A percentile compares a stretch with the other conserved stretches of the same genome.
Evolutionary conservation across 2,329 filamentous ascomycete genomes (phyloP).

Genomic region (Diaporthe sp.): DNA sequence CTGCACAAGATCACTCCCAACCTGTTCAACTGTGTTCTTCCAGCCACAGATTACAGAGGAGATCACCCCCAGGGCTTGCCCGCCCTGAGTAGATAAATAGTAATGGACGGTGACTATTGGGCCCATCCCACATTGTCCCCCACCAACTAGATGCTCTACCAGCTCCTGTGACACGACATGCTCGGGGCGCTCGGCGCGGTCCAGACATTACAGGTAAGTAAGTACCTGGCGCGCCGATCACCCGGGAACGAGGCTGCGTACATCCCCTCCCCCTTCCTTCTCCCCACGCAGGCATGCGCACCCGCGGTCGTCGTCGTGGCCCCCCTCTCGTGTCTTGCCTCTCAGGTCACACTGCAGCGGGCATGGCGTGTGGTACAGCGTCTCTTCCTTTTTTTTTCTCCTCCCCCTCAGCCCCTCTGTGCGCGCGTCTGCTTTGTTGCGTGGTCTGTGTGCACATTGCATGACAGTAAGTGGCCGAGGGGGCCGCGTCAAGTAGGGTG

Average conservation of each 20-base stretch:
- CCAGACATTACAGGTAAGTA: too few species aligned
- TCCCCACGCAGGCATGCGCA: too few species aligned
- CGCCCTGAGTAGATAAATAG: not conserved
- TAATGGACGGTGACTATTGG: too few species aligned
- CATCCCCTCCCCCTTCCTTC: too few species aligned
- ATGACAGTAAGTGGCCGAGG: not conserved
- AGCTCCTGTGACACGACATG: slow-evolving; percentile 5
- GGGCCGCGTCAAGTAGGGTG: not conserved
- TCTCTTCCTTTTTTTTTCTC: not conserved
- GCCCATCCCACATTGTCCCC: not conserved
- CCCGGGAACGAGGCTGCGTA: too few species aligned
- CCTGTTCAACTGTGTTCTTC: too few species aligned
- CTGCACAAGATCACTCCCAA: too few species aligned
- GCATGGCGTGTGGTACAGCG: not conserved
- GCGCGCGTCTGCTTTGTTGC: not conserved
- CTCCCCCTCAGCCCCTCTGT: not conserved
- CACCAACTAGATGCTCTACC: not conserved
- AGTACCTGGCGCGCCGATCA: too few species aligned
- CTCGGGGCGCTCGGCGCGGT: not conserved
- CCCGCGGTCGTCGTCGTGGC: not conserved
- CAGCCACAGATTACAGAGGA: too few species aligned
- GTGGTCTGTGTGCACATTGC: not conserved
- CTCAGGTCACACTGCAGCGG: slow-evolving; percentile 1
- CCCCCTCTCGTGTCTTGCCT: not conserved
- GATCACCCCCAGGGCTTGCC: not conserved